Base-by-base conservation (phyloP, 192 early-diverging fungal genomes). In the Umbelopsis vinacea region DNA sequence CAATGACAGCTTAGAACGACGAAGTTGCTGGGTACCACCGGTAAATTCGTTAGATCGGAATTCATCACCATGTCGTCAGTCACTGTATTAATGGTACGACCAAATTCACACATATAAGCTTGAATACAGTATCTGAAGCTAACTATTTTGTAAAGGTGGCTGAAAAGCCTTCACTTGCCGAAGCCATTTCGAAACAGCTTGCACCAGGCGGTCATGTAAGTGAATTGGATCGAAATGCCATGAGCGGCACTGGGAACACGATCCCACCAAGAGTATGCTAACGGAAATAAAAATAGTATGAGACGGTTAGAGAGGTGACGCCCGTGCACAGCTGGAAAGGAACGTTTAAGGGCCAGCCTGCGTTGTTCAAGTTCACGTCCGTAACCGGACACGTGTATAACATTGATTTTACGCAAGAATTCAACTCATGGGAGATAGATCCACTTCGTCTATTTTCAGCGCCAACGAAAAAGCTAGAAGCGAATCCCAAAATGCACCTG, bases 341-440 rank as follows among this genome's bases (percentile, higher is more conserved):
- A 6, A 55, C 50, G 5, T 78, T 74, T 46, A 48, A 60, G n/a
- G 57, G 52, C 23, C 52, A 74, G 43, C 72, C 67, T 17, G 74
- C 72, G 4, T 15, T 53, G 37, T 77, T 79, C 55, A 68, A 78
- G 24, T 76, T 81, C 60, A 82, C 81, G 14, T 75, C 79, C 0
- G 83, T 84, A 4, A 79, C 71, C 40, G 83, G 83, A 8, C 72
- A 84, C 45, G 71, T 84, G 4, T 82, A 79, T 63, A 75, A 71
- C 48, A 50, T 83, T 10, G 83, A 84, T 46, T 84, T 84, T 54
- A 74, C 78, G 3, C 46, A 68, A 52, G 79, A 75, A 50, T 69
- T 69, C 54, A 86, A 86, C 52, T 76, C 75, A 10, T 86, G 84
- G 84, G 71, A 86, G 17, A 74, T 84, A 47, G 79, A 86, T 66